These are phyloP conservation scores for Dendrobium nobile DNA, from an alignment of 106 monocot genomes.

Conservation along the genomic window DNA sequence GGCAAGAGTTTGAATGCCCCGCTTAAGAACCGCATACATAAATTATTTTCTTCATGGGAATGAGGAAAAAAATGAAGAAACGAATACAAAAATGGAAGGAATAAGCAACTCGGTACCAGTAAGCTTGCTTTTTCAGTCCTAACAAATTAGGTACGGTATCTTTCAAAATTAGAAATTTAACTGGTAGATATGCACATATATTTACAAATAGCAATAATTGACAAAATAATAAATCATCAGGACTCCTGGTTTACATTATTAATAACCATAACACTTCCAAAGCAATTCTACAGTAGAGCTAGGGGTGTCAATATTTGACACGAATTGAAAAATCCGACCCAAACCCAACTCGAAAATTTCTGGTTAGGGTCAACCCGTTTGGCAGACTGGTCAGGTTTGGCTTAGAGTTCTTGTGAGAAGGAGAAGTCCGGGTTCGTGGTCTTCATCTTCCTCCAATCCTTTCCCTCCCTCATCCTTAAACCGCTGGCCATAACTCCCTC, in stretches of 20 bases:
- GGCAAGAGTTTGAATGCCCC: neutral
- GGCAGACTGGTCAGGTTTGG: too few relatives aligned
- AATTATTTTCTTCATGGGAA: neutral
- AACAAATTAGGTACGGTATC: neutral
- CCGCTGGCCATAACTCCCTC: too few relatives aligned
- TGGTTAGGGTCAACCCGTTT: too few relatives aligned
- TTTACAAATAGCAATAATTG: neutral
- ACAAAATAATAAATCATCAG: neutral
- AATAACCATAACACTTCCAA: neutral
- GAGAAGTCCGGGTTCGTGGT: neutral
- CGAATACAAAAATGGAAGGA: neutral
- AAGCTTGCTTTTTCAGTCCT: neutral
- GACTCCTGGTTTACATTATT: neutral
- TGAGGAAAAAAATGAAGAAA: neutral
- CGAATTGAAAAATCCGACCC: too few relatives aligned
- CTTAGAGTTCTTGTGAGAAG: too few relatives aligned
- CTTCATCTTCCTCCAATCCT: neutral
- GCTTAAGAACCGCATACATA: neutral
- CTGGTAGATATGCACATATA: neutral
- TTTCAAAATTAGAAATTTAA: neutral
- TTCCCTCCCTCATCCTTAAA: too few relatives aligned
- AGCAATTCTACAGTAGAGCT: neutral
- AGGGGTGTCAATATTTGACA: too few relatives aligned
- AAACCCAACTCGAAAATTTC: too few relatives aligned
- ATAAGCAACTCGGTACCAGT: neutral